Evolutionary conservation across 768 basidiomycete species (phyloP).

Genomic region (Pisolithus sp.): DNA sequence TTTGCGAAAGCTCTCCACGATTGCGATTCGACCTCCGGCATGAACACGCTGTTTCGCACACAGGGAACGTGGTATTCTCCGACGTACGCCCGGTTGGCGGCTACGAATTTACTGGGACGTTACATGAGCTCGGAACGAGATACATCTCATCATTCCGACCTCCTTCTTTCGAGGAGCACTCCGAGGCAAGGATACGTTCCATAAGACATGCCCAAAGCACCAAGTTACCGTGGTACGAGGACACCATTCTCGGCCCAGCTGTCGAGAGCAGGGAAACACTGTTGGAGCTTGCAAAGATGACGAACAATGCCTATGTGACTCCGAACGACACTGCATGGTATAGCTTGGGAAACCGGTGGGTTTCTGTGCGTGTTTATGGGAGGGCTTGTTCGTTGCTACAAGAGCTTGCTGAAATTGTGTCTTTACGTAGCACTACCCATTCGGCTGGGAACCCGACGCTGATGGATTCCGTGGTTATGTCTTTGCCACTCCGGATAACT

Average conservation of each 20-base stretch:
- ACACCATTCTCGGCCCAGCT: constrained; percentile 69
- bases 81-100: constrained; percentile 30
- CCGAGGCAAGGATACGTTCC: constrained; percentile 40
- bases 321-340: constrained; percentile 71
- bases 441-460: constrained; percentile 87
- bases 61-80: constrained; percentile 48
- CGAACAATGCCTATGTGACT: constrained; percentile 80
- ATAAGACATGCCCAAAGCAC: constrained; percentile 41
- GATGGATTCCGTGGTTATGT: constrained; percentile 91
- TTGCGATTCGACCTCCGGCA: constrained; percentile 56
- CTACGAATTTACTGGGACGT: constrained; percentile 9
- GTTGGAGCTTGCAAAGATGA: constrained; percentile 87
- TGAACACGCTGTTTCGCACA: constrained; percentile 46
- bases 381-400: background rate
- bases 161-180: constrained; percentile 40
- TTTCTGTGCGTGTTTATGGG: constrained; percentile 31
- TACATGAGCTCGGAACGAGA: constrained; percentile 36
- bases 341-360: constrained; percentile 62
- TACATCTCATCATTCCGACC: constrained; percentile 37
- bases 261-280: constrained; percentile 70
- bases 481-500: constrained; percentile 78
- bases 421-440: constrained; percentile 43
- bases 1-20: constrained; percentile 4
- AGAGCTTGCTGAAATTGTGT: background rate
- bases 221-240: constrained; percentile 62